Evolutionary conservation across 176 grass and related monocot genomes (phyloP).

Genomic region (Bromus sterilis): DNA sequence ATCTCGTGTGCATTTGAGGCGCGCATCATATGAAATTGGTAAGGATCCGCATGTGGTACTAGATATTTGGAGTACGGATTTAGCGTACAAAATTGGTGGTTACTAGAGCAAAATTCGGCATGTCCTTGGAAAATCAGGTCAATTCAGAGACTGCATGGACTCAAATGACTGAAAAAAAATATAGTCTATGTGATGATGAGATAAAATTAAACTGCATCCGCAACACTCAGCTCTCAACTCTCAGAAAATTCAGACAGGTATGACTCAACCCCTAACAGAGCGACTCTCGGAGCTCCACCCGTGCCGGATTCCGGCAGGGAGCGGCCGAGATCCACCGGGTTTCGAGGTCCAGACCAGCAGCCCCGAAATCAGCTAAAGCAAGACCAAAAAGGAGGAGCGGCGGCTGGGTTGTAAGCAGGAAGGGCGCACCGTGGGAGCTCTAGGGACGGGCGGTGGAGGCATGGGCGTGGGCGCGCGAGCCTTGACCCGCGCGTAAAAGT

Average conservation of each 20-base stretch:
- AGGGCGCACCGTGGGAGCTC: conserved; percentile 4
- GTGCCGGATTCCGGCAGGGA: background rate
- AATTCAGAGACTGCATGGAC: background rate
- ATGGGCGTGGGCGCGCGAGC: background rate
- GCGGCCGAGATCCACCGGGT: conserved; percentile 14
- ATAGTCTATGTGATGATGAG: background rate
- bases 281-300: background rate
- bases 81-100: background rate
- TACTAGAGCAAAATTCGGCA: background rate
- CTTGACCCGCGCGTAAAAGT: background rate
- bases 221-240: background rate
- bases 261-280: background rate
- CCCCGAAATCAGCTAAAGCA: background rate
- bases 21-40: background rate
- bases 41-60: background rate
- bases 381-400: background rate
- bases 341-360: background rate
- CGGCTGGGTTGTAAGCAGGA: background rate
- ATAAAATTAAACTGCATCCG: background rate
- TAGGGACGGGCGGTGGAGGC: background rate
- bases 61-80: background rate
- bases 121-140: background rate
- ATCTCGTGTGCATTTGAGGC: background rate
- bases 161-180: background rate
- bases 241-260: background rate